A percentile compares a stretch with the other conserved stretches of the same genome.
These are phyloP conservation scores for Corchorus olitorius DNA, from an alignment of 345 rosid genomes.

Conservation along the genomic window DNA sequence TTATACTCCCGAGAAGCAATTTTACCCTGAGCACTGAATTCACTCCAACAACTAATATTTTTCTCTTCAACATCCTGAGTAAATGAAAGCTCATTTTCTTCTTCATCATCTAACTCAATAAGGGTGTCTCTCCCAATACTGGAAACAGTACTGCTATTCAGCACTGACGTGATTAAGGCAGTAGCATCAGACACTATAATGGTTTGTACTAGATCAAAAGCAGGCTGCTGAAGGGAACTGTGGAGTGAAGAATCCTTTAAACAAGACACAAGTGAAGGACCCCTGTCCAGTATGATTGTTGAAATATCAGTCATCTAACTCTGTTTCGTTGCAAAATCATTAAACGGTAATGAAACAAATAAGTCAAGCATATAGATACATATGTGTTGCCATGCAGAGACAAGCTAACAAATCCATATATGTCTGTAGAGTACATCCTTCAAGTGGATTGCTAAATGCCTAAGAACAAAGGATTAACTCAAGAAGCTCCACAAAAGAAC, in stretches of 20 bases:
- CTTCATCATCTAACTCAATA: slow-evolving; percentile 43
- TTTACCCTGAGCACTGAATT: slow-evolving; percentile 61
- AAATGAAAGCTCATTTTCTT: slow-evolving; percentile 44
- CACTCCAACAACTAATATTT: slow-evolving; percentile 66
- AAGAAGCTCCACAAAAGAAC: background rate
- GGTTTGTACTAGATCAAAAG: slow-evolving; percentile 82
- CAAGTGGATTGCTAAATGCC: background rate
- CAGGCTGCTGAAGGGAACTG: slow-evolving; percentile 87
- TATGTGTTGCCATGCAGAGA: background rate
- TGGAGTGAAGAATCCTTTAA: slow-evolving; percentile 89
- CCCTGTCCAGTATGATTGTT: slow-evolving; percentile 59
- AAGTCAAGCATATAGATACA: background rate
- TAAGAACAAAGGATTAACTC: background rate
- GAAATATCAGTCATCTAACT: slow-evolving; percentile 14
- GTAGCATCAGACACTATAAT: slow-evolving; percentile 91
- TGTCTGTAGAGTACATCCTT: background rate
- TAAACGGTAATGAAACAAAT: background rate
- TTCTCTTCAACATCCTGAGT: slow-evolving; percentile 43
- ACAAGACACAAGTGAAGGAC: slow-evolving; percentile 84
- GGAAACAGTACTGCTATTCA: slow-evolving; percentile 32
- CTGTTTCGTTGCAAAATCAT: background rate
- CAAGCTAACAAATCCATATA: background rate
- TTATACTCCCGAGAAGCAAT: slow-evolving; percentile 57
- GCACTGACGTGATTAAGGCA: slow-evolving; percentile 57
- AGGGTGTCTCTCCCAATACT: slow-evolving; percentile 30